Base-by-base conservation (phyloP, 768 basidiomycete species). In the Trametes cubensis region DNA sequence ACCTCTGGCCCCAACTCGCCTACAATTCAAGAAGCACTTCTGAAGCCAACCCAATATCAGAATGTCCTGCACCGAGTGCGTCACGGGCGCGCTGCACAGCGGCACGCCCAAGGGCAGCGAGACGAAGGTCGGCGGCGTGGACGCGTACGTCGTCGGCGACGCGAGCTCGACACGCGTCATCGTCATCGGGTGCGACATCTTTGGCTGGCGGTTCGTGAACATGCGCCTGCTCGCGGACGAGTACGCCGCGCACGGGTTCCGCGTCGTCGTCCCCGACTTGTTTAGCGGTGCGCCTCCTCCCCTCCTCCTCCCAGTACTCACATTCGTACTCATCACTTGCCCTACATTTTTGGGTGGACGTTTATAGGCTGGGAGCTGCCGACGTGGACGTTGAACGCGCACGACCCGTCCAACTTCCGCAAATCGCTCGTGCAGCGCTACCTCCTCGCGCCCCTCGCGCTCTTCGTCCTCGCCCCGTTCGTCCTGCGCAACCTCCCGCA, bases 191-290 rank as follows among this genome's bases (percentile, higher is more conserved):
- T 34, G 23, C 39, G 67, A 68, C 59, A 47, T 68, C 51, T 68
- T 68, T 45, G 67, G 67, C 15, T 68, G 67, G 67, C 28, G 34
- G 39, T 61, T 63, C 44, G 38, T 55, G 42, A 68, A 68, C 62
- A 61, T 62, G n/a, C 58, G 67, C n/a, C 60, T 65, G 21, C 64
- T 68, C 56, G 67, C 64, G 57, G 67, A 68, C 62, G 67, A 68
- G 58, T 68, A 68, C 45, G 67, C 64, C 42, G 56, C 58, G 51
- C 44, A 50, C 20, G 62, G 59, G 2, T 68, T 68, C 58, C 49
- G 62, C 23, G 67, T 68, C 51, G 41, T 63, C 55, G 51, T 68
- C 11, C 67, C 67, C n/a, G 67, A 68, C 54, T 52, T 68, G 25
- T 68, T 65, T 55, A 48, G 44, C 38, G 67, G 67, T 68, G 41